Percentiles rank a stretch among this genome's conserved stretches.
Conservation (phyloP, 768 basidiomycete genomes). For the Kwoniella bestiolae region DNA sequence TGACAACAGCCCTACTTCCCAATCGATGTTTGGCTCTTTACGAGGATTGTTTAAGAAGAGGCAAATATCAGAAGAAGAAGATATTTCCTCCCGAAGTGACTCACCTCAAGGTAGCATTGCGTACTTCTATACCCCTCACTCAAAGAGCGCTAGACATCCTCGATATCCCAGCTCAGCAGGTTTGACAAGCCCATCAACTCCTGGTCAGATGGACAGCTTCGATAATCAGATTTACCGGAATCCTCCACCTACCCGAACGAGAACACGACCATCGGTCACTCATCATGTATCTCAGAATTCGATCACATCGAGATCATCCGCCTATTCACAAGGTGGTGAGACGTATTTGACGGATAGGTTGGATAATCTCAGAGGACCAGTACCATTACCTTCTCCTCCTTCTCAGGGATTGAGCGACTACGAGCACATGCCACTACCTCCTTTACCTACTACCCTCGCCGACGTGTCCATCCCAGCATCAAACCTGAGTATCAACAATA, state of each 20-base stretch:
- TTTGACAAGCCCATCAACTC: not conserved
- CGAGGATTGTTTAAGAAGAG: not conserved
- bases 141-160: not conserved
- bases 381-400: conserved; percentile 9
- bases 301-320: not conserved
- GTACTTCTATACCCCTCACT: conserved; percentile 7
- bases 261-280: not conserved
- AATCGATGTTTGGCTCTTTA: not conserved
- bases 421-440: conserved; percentile 12
- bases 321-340: conserved; percentile 9
- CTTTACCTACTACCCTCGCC: not conserved
- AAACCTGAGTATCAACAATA: not conserved
- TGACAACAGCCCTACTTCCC: not conserved
- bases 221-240: conserved; percentile 4
- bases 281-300: not conserved
- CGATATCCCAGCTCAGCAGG: not conserved
- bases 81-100: not conserved
- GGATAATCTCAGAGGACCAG: not conserved
- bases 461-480: not conserved
- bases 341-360: not conserved
- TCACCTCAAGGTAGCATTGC: conserved; percentile 1
- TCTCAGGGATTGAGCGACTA: conserved; percentile 7
- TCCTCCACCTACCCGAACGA: conserved; percentile 1
- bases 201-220: not conserved
- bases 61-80: not conserved